phyloP scores from a whole-genome alignment of 495 filamentous ascomycete species.

The Neurospora sp. region DNA sequence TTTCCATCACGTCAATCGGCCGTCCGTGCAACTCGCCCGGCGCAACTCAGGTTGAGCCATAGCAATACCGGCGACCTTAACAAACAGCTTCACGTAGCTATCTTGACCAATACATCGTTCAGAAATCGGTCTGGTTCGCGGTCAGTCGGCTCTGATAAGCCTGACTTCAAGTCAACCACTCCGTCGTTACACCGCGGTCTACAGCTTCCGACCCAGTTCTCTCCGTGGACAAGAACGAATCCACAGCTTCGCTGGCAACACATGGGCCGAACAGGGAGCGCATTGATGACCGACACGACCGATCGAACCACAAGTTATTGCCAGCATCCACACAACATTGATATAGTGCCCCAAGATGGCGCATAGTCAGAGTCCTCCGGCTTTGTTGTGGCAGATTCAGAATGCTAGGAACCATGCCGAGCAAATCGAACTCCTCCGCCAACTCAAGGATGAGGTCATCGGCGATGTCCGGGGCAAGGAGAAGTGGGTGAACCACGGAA shows the following conservation, averaged over 20 bases:
- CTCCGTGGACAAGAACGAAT: neutral
- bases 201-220: neutral
- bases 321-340: neutral
- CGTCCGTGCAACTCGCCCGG: neutral
- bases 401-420: slow-evolving; percentile 48
- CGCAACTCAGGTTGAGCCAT: neutral
- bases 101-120: neutral
- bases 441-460: slow-evolving; percentile 79
- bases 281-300: neutral
- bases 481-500: slow-evolving; percentile 55
- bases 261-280: neutral
- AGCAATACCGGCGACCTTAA: neutral
- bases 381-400: slow-evolving; percentile 50
- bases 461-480: slow-evolving; percentile 86
- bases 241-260: neutral
- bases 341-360: slow-evolving; percentile 15
- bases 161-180: neutral
- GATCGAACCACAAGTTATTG: neutral
- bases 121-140: neutral
- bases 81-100: neutral
- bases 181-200: neutral
- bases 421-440: slow-evolving; percentile 55
- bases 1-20: neutral
- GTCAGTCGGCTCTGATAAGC: neutral
- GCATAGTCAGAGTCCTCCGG: slow-evolving; percentile 24